Evolutionary conservation across 1,284 basidiomycete species (phyloP), one percentile per base, ranked within the genome.

Genomic region (Boletus mariae): DNA sequence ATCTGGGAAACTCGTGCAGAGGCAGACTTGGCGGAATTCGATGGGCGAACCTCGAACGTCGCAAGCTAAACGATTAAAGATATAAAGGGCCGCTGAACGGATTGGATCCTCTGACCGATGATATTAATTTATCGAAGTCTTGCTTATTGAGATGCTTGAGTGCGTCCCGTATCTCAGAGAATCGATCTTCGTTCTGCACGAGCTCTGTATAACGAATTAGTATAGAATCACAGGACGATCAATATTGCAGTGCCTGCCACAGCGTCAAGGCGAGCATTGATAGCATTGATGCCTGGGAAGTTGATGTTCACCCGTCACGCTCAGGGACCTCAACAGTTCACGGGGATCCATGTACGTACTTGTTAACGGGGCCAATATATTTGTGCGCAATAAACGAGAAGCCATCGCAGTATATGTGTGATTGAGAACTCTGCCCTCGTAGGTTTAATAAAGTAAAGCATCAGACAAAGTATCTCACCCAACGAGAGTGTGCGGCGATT

Each of bases 391-490:
- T 31, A 94, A 75, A 11, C 94, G 79, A 5, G 81, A 72, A 1
- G 86, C 94, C 93, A 97, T 96, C 0, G 92, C 85, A 0, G 94
- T 97, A 61, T 80, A 88, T 1, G 92, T 94, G 54, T 89, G 78
- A 62, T 97, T 88, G 46, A 97, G 71, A 4, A 81, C 65, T 40
- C 90, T 84, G 55, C 9, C 23, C 40, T 32, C 47, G 11, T 45
- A 9, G 12, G 42, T 32, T 52, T 15, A 45, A 11, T 20, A 13
- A 44, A 17, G 4, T 20, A 40, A 42, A 35, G 0, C 7, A 31
- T 15, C 10, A 4, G 10, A 23, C 51, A 11, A n/a, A 34, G 20
- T 17, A 6, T 57, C 77, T 45, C 67, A 93, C 94, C 90, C 83
- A 71, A 90, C 82, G 42, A 91, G 65, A 11, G 90, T 84, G 73